Percentiles rank a stretch among this genome's conserved stretches.
Evolutionary conservation across 2,329 filamentous ascomycete genomes (phyloP).

Genomic region (Diaporthe velutina): DNA sequence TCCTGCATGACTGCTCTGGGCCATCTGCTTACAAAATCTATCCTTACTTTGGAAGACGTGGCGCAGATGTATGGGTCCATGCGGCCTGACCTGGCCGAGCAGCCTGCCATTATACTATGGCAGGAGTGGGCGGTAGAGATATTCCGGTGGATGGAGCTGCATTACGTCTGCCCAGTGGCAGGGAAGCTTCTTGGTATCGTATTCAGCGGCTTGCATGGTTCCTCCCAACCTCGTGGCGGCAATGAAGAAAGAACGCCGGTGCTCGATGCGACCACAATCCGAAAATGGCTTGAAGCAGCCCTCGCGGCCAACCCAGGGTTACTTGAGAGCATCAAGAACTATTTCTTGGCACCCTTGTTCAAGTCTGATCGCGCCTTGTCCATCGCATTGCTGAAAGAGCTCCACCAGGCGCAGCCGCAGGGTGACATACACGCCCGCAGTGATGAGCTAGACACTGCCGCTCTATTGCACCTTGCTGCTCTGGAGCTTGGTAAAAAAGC

Average conservation of each 20-base stretch:
- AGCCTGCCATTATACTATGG: conserved; percentile 47
- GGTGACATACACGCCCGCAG: conserved; percentile 40
- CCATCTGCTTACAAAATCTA: conserved; percentile 72
- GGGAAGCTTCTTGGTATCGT: conserved; percentile 72
- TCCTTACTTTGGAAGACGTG: conserved; percentile 64
- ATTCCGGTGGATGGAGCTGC: conserved; percentile 64
- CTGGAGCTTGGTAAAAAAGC: conserved; percentile 79
- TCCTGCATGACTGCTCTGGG: conserved; percentile 77
- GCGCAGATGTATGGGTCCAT: conserved; percentile 55
- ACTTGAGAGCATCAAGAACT: conserved; percentile 74
- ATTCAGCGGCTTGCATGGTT: conserved; percentile 59
- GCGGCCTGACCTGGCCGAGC: conserved; percentile 44
- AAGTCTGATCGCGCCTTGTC: conserved; percentile 67
- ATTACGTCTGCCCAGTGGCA: conserved; percentile 70
- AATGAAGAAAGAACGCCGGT: conserved; percentile 19
- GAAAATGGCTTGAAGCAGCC: conserved; percentile 67
- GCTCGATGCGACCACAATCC: conserved; percentile 62
- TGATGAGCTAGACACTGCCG: conserved; percentile 63
- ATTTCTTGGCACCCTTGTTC: conserved; percentile 74
- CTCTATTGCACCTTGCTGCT: conserved; percentile 74
- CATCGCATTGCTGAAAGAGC: conserved; percentile 67
- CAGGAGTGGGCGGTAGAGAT: conserved; percentile 50
- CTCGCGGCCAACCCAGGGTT: conserved; percentile 63
- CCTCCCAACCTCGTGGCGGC: conserved; percentile 38
- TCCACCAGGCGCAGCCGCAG: conserved; percentile 53